Conservation (phyloP, 768 basidiomycete genomes). For the Tricholoma bakamatsutake region DNA sequence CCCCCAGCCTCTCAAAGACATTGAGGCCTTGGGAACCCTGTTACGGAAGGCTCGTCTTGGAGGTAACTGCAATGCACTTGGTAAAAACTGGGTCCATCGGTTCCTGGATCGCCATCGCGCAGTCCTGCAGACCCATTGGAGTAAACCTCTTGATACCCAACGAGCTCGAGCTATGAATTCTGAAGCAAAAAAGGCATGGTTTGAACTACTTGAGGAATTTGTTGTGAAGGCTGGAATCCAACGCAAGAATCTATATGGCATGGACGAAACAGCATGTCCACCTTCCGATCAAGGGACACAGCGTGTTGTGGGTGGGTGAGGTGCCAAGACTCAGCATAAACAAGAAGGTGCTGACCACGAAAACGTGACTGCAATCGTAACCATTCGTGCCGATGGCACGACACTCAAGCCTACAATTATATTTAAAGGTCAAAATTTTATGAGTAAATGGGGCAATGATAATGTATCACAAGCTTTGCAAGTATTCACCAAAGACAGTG, state of each 20-base stretch:
- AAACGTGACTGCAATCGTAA: too few relatives aligned
- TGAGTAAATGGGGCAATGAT: too few relatives aligned
- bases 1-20: constrained; percentile 13
- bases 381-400: too few relatives aligned
- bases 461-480: too few relatives aligned
- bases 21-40: constrained; percentile 21
- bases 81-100: constrained; percentile 21
- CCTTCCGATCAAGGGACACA: too few relatives aligned
- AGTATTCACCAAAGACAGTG: too few relatives aligned
- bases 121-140: constrained; percentile 27
- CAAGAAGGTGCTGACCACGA: too few relatives aligned
- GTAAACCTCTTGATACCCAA: constrained; percentile 23
- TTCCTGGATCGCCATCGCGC: constrained; percentile 23
- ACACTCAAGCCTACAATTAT: too few relatives aligned
- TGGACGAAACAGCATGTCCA: constrained; percentile 33
- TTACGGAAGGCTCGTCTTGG: constrained; percentile 16
- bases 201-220: constrained; percentile 20
- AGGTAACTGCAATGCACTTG: constrained; percentile 13
- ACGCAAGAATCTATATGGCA: constrained; percentile 25
- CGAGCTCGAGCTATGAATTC: constrained; percentile 24
- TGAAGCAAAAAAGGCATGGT: constrained; percentile 13
- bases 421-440: too few relatives aligned
- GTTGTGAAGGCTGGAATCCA: constrained; percentile 16
- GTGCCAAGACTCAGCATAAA: too few relatives aligned
- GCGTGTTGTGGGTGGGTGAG: too few relatives aligned